Base-by-base conservation (phyloP, 805 yeast species). In the Candida fluviatilis region DNA sequence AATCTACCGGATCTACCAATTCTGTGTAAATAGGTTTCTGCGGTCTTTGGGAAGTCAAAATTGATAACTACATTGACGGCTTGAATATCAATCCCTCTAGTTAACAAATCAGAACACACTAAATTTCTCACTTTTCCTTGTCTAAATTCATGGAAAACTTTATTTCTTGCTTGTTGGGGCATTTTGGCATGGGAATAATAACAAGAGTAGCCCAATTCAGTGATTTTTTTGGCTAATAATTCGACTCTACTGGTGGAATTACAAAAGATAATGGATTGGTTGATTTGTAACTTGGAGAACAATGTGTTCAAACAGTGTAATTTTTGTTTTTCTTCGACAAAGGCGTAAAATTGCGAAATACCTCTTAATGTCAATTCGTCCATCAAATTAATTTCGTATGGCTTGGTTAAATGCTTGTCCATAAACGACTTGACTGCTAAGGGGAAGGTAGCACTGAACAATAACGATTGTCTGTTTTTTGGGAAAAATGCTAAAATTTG, bases 1-100 rank as follows among this genome's bases (percentile, higher is more conserved):
- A 87, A 93, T 74, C 99, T 86, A 51, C 99, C 98, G 5, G 97
- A 89, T 73, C 99, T 88, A 75, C 98, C 98, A 52, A 91, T 93
- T 76, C 98, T 85, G 70, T 93, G 99, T 52, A 93, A 76, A 61
- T 93, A 93, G 29, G 98, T 93, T 64, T 93, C 99, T 5, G 98
- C 97, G 38, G 84, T 88, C 64, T 91, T 91, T 45, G 99, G 99
- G 83, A 93, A 93, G 64, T 93, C 99, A 61, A 93, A 93, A 69
- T 93, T 93, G 55, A 93, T 86, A 35, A 93, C 99, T 34, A 93
- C 98, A 58, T 93, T 93, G 48, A 93, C 99, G 5, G 98, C 98
- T 66, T 93, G 98, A 54, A 93, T 91, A 74, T 93, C 99, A 55
- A 93, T 93, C 77, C 99, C 98, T 75, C 98, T 85, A 21, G 98